These are phyloP conservation scores for Aspergillus fumigatiaffinis DNA, from an alignment of 2,329 filamentous ascomycete genomes.

Conservation along the genomic window DNA sequence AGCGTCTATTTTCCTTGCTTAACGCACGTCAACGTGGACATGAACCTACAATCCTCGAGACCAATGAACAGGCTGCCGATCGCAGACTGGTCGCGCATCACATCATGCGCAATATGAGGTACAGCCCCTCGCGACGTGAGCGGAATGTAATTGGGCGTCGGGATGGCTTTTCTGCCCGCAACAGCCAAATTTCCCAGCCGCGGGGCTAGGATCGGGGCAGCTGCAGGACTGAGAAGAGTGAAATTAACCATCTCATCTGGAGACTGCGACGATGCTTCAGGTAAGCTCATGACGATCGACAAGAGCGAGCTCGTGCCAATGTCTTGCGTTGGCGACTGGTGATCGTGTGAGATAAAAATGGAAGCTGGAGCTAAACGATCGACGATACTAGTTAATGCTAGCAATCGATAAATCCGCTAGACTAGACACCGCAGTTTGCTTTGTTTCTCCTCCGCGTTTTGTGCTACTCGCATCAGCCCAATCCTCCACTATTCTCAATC, in stretches of 20 bases:
- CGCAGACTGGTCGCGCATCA: constrained; percentile 60
- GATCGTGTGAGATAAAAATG: constrained; percentile 20
- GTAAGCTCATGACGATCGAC: constrained; percentile 23
- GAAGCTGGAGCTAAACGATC: background rate
- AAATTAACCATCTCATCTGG: constrained; percentile 38
- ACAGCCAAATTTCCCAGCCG: constrained; percentile 66
- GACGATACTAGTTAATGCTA: background rate
- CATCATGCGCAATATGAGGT: constrained; percentile 87
- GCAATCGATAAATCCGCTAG: background rate
- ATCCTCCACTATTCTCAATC: background rate
- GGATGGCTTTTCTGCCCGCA: constrained; percentile 59
- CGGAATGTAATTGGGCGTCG: constrained; percentile 79
- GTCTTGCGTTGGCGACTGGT: constrained; percentile 3
- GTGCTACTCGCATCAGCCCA: background rate
- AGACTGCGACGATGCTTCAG: constrained; percentile 16
- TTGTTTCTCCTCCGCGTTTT: background rate
- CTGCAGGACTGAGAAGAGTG: constrained; percentile 28
- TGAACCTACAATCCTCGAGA: constrained; percentile 81
- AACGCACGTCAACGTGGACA: background rate
- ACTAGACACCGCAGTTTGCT: background rate
- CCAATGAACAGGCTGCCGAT: constrained; percentile 73
- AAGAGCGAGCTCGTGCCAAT: background rate
- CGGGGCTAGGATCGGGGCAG: constrained; percentile 42
- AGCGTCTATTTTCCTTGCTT: constrained; percentile 15
- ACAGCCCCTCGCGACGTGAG: constrained; percentile 78